Conservation (phyloP, 495 filamentous ascomycete species). For the Aspergillus ellipticus region DNA sequence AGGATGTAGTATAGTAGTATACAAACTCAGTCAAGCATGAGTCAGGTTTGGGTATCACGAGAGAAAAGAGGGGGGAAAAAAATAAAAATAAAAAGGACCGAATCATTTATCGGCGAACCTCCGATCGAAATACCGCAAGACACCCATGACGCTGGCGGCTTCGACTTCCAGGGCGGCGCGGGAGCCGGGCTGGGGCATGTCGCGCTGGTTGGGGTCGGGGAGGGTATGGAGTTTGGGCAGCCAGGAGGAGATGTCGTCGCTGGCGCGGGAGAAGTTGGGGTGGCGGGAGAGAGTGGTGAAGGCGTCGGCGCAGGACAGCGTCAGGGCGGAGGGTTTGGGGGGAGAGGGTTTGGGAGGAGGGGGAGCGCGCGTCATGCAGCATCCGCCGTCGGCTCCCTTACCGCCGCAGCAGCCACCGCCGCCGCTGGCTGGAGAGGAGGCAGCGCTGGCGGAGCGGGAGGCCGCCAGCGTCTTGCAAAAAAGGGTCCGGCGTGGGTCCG, state of each 20-base stretch:
- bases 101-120: constrained; percentile 56
- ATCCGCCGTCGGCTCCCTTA: constrained; percentile 49
- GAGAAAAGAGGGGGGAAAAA: constrained; percentile 16
- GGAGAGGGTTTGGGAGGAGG: too few relatives aligned
- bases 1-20: constrained; percentile 19
- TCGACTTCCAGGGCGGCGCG: constrained; percentile 74
- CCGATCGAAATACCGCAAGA: constrained; percentile 77
- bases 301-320: constrained; percentile 68
- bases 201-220: constrained; percentile 30
- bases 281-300: constrained; percentile 81
- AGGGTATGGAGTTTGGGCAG: constrained; percentile 68
- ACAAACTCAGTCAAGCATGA: constrained; percentile 34
- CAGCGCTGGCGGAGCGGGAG: constrained; percentile 48
- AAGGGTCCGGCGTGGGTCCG: constrained; percentile 73
- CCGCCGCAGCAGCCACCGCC: constrained; percentile 48
- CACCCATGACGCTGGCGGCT: constrained; percentile 81
- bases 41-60: constrained; percentile 44
- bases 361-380: constrained; percentile 37
- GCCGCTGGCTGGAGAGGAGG: constrained; percentile 13
- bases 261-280: constrained; percentile 72
- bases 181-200: constrained; percentile 27
- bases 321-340: constrained; percentile 35
- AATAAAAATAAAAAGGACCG: constrained; percentile 17
- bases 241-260: constrained; percentile 70
- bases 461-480: constrained; percentile 85